These are phyloP conservation scores for Chytriomyces hyalinus DNA, from an alignment of 192 early-diverging fungal species.

Conservation along the genomic window DNA sequence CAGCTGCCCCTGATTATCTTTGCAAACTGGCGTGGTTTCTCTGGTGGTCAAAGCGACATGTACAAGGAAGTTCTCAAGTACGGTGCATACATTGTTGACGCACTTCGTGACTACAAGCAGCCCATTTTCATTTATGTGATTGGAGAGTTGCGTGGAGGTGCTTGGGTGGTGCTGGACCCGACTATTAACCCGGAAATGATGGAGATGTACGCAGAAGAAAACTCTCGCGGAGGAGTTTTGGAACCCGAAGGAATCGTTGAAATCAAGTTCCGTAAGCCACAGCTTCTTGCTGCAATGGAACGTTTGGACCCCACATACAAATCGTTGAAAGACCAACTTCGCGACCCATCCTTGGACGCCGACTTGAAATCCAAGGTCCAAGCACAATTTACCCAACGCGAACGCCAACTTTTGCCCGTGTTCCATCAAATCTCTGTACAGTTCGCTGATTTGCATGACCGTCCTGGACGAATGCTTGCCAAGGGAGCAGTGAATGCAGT, in stretches of 20 bases:
- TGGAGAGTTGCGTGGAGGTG: slow-evolving; percentile 97
- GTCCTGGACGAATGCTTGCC: slow-evolving; percentile 91
- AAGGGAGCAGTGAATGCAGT: slow-evolving; percentile 86
- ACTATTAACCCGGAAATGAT: slow-evolving; percentile 96
- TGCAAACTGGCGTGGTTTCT: slow-evolving; percentile 99
- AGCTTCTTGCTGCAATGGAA: slow-evolving; percentile 91
- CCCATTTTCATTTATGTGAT: slow-evolving; percentile 97
- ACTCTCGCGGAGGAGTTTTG: slow-evolving; percentile 91
- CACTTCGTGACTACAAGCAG: slow-evolving; percentile 92
- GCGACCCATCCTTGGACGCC: slow-evolving; percentile 55
- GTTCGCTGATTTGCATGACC: slow-evolving; percentile 98
- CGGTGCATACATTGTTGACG: slow-evolving; percentile 96
- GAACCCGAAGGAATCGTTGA: slow-evolving; percentile 98
- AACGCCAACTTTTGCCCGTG: slow-evolving; percentile 84
- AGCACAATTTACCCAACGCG: slow-evolving; percentile 75
- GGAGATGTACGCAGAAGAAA: slow-evolving; percentile 98
- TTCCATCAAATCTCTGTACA: slow-evolving; percentile 94
- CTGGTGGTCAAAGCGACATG: slow-evolving; percentile 98
- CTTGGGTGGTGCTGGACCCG: slow-evolving; percentile 97
- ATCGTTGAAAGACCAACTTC: slow-evolving; percentile 63
- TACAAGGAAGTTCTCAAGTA: slow-evolving; percentile 98
- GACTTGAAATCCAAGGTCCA: slow-evolving; percentile 72
- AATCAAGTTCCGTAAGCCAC: slow-evolving; percentile 96
- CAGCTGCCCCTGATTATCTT: slow-evolving; percentile 97
- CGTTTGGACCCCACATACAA: slow-evolving; percentile 83